These are phyloP conservation scores for Cutaneotrichosporon daszewskae DNA, from an alignment of 1,284 basidiomycete genomes.

Conservation along the genomic window DNA sequence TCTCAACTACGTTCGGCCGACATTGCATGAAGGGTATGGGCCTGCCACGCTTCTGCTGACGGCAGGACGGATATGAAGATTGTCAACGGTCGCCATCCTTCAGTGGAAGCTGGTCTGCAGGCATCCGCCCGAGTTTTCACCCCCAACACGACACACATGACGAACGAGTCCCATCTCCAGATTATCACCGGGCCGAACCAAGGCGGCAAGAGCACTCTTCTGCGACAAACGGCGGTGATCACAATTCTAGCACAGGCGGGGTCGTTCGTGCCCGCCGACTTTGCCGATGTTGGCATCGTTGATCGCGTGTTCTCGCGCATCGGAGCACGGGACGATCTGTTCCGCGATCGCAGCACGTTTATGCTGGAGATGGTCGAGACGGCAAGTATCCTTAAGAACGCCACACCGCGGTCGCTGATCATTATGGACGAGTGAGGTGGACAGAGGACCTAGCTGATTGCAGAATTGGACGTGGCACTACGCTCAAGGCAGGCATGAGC, in stretches of 20 bases:
- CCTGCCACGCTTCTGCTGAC: slow-evolving; percentile 3
- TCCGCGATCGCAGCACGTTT: slow-evolving; percentile 86
- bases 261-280: slow-evolving; percentile 83
- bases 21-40: slow-evolving; percentile 63
- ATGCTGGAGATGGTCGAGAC: slow-evolving; percentile 54
- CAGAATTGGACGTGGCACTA: slow-evolving; percentile 80
- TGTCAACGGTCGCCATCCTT: slow-evolving; percentile 77
- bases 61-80: slow-evolving; percentile 62
- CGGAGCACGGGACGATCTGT: slow-evolving; percentile 94
- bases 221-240: slow-evolving; percentile 87
- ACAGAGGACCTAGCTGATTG: neutral
- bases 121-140: slow-evolving; percentile 69
- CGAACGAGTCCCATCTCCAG: slow-evolving; percentile 58
- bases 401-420: slow-evolving; percentile 75
- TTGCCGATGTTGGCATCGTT: slow-evolving; percentile 73
- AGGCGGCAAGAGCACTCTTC: slow-evolving; percentile 84
- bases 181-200: slow-evolving; percentile 95
- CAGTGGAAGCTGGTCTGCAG: slow-evolving; percentile 83
- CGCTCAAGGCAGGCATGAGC: slow-evolving; percentile 81
- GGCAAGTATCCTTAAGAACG: slow-evolving; percentile 59
- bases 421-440: slow-evolving; percentile 78
- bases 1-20: slow-evolving; percentile 68
- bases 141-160: slow-evolving; percentile 70
- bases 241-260: slow-evolving; percentile 87
- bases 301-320: slow-evolving; percentile 89